Percentiles rank a stretch among this genome's conserved stretches.
phyloP scores from a whole-genome alignment of 805 yeast genomes.

The Saccharomycopsis selenospora region DNA sequence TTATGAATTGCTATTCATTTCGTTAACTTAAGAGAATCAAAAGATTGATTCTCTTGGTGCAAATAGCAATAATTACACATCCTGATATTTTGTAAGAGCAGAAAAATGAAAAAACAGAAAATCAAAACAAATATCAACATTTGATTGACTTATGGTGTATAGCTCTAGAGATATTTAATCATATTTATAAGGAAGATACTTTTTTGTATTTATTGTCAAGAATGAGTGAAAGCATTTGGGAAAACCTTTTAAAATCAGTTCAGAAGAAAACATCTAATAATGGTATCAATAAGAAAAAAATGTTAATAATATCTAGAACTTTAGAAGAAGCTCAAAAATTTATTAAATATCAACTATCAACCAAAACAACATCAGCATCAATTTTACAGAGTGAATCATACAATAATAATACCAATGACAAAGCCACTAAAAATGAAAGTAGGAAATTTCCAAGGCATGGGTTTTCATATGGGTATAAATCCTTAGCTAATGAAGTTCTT shows the following conservation, averaged over 20 bases:
- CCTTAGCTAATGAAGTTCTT: not conserved
- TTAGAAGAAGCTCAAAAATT: not conserved
- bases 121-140: too few species aligned
- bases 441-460: not conserved
- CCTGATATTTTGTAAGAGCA: too few species aligned
- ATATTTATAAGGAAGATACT: too few species aligned
- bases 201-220: too few species aligned
- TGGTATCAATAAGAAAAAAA: not conserved
- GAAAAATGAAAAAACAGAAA: too few species aligned
- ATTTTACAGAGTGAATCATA: not conserved
- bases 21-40: too few species aligned
- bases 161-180: too few species aligned
- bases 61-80: too few species aligned
- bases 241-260: not conserved
- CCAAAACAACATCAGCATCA: not conserved
- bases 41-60: too few species aligned
- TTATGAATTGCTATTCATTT: too few species aligned
- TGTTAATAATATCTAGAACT: not conserved
- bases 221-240: constrained; percentile 1
- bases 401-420: not conserved
- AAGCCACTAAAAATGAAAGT: not conserved
- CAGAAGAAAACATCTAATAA: not conserved
- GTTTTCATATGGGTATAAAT: not conserved
- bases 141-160: too few species aligned
- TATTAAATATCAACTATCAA: not conserved